Conservation (phyloP, 2,329 filamentous ascomycete species). For the Knoxdaviesia capensis region DNA sequence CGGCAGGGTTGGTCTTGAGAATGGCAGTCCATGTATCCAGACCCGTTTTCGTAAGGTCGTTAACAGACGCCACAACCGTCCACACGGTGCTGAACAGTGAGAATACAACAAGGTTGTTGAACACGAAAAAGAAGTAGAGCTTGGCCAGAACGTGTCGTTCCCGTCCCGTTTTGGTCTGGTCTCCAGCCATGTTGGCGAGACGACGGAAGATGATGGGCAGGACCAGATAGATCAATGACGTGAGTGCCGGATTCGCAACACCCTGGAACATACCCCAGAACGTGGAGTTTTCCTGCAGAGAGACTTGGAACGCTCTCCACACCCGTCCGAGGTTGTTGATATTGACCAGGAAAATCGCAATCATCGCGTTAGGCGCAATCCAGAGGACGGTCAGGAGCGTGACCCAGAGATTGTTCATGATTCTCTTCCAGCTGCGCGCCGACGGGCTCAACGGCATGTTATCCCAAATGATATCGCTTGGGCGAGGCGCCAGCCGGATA, state of each 20-base stretch:
- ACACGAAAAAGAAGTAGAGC: constrained; percentile 86
- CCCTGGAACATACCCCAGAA: constrained; percentile 83
- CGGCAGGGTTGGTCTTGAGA: constrained; percentile 38
- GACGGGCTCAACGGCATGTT: constrained; percentile 59
- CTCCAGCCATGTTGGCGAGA: constrained; percentile 64
- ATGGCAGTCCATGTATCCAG: constrained; percentile 51
- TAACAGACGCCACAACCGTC: constrained; percentile 46
- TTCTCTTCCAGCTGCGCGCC: constrained; percentile 48
- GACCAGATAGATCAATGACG: constrained; percentile 69
- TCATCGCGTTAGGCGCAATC: constrained; percentile 83
- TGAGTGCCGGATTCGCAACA: constrained; percentile 73
- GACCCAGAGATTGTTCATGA: constrained; percentile 75
- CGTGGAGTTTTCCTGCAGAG: constrained; percentile 38
- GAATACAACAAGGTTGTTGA: constrained; percentile 93
- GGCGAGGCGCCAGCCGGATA: constrained; percentile 61
- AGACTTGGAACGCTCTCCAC: constrained; percentile 54
- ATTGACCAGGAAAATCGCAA: constrained; percentile 83
- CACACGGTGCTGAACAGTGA: constrained; percentile 77
- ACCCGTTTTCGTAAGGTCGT: constrained; percentile 34
- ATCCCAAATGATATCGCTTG: constrained; percentile 89
- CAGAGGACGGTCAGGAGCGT: constrained; percentile 61
- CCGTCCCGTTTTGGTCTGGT: constrained; percentile 77
- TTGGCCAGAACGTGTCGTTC: constrained; percentile 83
- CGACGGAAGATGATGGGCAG: constrained; percentile 83
- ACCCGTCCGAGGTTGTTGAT: constrained; percentile 59